Percentiles rank a stretch among this genome's conserved stretches.
Evolutionary conservation across 169 alveolate genomes (phyloP).

Genomic region (Plasmodium knowlesi): DNA sequence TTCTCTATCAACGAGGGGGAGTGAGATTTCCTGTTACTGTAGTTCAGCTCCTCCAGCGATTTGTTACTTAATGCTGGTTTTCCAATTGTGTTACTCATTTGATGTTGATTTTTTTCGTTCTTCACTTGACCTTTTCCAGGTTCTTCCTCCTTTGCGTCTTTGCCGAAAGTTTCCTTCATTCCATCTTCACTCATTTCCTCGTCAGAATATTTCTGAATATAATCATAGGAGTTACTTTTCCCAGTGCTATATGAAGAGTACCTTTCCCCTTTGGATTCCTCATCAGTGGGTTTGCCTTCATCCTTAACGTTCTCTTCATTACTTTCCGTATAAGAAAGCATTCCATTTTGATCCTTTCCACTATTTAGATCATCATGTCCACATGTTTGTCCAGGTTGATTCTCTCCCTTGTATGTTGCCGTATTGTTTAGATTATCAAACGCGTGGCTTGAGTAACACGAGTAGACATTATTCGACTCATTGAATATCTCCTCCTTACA

Average conservation of each 20-base stretch:
- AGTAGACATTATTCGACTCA: neutral
- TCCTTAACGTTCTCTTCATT: neutral
- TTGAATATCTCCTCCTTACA: conserved; percentile 5
- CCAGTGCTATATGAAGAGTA: neutral
- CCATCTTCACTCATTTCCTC: neutral
- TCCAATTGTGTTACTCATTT: neutral
- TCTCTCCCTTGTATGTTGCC: neutral
- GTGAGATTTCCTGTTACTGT: conserved; percentile 43
- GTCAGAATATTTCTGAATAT: neutral
- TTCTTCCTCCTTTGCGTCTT: neutral
- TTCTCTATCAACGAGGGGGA: neutral
- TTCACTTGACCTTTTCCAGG: neutral
- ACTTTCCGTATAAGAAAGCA: neutral
- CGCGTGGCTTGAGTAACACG: neutral
- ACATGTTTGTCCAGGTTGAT: neutral
- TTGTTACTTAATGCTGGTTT: conserved; percentile 41
- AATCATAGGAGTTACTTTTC: neutral
- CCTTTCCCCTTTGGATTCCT: conserved; percentile 3
- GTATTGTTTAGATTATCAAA: neutral
- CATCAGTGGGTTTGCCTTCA: neutral
- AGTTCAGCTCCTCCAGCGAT: conserved; percentile 42
- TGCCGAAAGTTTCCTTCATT: neutral
- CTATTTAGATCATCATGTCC: neutral
- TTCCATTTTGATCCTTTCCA: neutral
- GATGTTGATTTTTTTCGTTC: neutral